phyloP scores from a whole-genome alignment of 2,329 filamentous ascomycete genomes.

The Ascochyta koolunga region DNA sequence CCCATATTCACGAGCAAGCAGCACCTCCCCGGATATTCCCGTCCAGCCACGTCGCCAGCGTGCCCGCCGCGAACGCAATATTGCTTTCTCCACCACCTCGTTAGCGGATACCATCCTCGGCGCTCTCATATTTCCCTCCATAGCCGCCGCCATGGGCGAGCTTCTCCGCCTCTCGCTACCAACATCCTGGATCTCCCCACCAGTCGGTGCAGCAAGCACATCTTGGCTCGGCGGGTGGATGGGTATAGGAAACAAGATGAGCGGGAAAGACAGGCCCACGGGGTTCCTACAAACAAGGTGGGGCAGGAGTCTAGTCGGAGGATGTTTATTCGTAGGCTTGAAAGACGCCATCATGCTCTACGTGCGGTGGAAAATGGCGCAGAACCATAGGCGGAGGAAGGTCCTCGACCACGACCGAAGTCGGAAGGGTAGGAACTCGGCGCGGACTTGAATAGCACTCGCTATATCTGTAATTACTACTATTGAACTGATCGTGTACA shows the following conservation, averaged over 20 bases:
- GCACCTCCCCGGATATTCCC: slow-evolving; percentile 40
- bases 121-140: slow-evolving; percentile 78
- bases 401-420: slow-evolving; percentile 51
- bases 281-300: slow-evolving; percentile 82
- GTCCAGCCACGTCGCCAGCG: slow-evolving; percentile 32
- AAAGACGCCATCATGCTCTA: slow-evolving; percentile 72
- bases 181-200: slow-evolving; percentile 64
- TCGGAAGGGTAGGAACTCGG: background rate
- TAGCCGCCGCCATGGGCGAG: slow-evolving; percentile 80
- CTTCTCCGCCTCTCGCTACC: slow-evolving; percentile 73
- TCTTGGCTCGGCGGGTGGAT: slow-evolving; percentile 34
- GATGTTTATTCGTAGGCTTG: slow-evolving; percentile 84
- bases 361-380: slow-evolving; percentile 58
- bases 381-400: slow-evolving; percentile 53
- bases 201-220: slow-evolving; percentile 23
- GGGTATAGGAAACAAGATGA: slow-evolving; percentile 16
- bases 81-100: slow-evolving; percentile 60
- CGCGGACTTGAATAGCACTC: background rate
- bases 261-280: slow-evolving; percentile 51
- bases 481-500: too few species aligned
- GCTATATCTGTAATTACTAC: too few species aligned
- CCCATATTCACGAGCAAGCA: slow-evolving; percentile 18
- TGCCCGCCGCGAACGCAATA: slow-evolving; percentile 52
- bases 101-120: slow-evolving; percentile 68
- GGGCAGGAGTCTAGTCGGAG: slow-evolving; percentile 87